Evolutionary conservation across 768 basidiomycete genomes (phyloP).

Genomic region (Suillus ampliporus): DNA sequence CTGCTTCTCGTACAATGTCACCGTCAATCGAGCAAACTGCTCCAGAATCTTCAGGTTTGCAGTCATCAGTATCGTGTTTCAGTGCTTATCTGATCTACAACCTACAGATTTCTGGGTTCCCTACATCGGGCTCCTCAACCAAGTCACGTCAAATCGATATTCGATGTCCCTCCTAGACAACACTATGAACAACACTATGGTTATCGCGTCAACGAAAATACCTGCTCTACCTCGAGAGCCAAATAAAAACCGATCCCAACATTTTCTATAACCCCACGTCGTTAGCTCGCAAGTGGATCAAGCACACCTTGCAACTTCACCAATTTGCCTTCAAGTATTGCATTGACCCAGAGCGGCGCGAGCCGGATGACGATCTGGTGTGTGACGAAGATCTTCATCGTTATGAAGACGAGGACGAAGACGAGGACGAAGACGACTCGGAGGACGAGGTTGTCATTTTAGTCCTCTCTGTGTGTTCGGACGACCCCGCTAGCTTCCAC

Average conservation of each 20-base stretch:
- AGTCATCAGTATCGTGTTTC: not conserved
- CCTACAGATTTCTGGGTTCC: not conserved
- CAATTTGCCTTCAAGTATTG: not conserved
- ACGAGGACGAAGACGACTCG: not conserved
- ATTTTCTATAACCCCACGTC: not conserved
- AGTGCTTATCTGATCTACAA: not conserved
- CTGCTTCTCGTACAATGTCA: not conserved
- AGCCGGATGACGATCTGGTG: not conserved
- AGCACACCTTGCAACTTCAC: not conserved
- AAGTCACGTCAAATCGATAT: not conserved
- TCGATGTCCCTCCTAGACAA: not conserved
- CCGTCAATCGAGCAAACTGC: not conserved
- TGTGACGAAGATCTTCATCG: not conserved
- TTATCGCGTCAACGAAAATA: not conserved
- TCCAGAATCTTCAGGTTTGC: not conserved
- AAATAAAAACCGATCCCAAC: not conserved
- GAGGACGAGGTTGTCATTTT: not conserved
- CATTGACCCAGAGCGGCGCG: not conserved
- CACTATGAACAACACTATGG: not conserved
- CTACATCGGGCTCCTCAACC: not conserved
- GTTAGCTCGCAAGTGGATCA: not conserved
- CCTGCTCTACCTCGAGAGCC: not conserved
- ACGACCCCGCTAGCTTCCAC: not conserved
- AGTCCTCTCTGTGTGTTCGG: not conserved
- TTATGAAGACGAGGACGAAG: not conserved